Percentiles rank a stretch among this genome's conserved stretches.
Conservation (phyloP, 169 alveolate genomes). For the Cryptosporidium tyzzeri region DNA sequence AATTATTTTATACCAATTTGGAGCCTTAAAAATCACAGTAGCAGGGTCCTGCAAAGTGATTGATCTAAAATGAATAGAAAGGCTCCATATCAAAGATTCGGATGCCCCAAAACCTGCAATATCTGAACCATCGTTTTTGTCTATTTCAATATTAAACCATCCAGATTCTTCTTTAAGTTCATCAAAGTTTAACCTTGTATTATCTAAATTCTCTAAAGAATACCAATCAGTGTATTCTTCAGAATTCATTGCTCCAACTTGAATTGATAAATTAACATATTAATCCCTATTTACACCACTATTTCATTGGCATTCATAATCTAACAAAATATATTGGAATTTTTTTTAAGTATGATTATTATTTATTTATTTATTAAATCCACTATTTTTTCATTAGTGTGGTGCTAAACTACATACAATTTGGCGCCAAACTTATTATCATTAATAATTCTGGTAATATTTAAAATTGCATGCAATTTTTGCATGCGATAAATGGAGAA, state of each 20-base stretch:
- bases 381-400: constrained; percentile 10
- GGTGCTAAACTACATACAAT: constrained; percentile 22
- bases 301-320: not conserved
- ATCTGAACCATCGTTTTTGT: not conserved
- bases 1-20: constrained; percentile 64
- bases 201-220: constrained; percentile 50
- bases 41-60: constrained; percentile 69
- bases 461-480: not conserved
- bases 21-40: constrained; percentile 28
- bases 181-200: constrained; percentile 15
- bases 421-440: not conserved
- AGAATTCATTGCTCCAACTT: not conserved
- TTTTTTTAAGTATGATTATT: not conserved
- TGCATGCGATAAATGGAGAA: not conserved
- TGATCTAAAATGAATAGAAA: constrained; percentile 41
- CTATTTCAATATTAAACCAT: constrained; percentile 37
- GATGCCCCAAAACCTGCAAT: not conserved
- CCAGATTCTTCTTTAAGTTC: constrained; percentile 35
- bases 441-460: not conserved
- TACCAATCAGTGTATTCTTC: constrained; percentile 57
- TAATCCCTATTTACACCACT: not conserved
- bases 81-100: constrained; percentile 35
- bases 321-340: not conserved
- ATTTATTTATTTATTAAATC: not conserved
- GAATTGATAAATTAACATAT: not conserved